Conservation (phyloP, 768 basidiomycete genomes). For the Auricularia cornea region DNA sequence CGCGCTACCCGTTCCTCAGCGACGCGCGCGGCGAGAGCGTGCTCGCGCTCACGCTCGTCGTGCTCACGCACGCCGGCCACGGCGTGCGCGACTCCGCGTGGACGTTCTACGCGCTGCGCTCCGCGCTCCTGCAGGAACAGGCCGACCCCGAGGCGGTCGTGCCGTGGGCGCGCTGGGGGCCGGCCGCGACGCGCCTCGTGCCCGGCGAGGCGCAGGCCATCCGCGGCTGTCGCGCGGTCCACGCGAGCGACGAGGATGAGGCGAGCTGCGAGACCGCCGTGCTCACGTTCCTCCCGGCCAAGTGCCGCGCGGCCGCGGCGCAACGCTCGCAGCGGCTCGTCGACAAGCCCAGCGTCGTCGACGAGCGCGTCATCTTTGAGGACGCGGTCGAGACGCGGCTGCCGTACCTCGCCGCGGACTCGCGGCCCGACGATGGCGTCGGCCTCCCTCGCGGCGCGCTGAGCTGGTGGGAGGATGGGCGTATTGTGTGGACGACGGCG, state of each 20-base stretch:
- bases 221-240: background rate
- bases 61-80: background rate
- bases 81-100: background rate
- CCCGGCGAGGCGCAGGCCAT: background rate
- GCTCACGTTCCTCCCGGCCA: background rate
- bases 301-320: background rate
- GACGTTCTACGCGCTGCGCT: background rate
- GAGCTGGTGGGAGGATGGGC: background rate
- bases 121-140: background rate
- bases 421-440: background rate
- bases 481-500: background rate
- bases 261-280: background rate
- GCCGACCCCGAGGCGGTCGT: slow-evolving; percentile 11
- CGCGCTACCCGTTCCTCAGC: background rate
- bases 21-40: background rate
- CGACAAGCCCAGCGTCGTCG: background rate
- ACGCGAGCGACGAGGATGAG: background rate
- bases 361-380: background rate
- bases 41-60: background rate
- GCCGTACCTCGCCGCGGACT: background rate
- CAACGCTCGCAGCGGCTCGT: background rate
- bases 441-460: background rate
- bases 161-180: slow-evolving; percentile 48
- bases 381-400: background rate
- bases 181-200: slow-evolving; percentile 37